Evolutionary conservation across 106 monocot species (phyloP), one percentile per base, ranked within the genome.

Genomic region (Allium fistulosum): DNA sequence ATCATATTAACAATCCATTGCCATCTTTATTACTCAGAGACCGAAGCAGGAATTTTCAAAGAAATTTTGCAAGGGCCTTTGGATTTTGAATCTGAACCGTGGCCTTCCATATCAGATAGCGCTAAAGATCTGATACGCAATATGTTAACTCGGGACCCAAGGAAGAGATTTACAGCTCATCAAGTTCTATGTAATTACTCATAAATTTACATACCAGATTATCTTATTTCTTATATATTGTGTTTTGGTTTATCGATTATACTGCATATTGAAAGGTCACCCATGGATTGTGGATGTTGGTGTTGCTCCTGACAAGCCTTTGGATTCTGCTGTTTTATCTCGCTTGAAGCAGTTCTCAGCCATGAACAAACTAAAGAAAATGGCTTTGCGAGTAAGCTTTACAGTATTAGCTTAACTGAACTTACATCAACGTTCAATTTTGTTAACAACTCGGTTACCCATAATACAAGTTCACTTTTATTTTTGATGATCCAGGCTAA

Each of bases 361-460:
- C 58, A 95, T 95, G 95, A 91, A 95, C 74, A 95, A 95, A 47
- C 85, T 95, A 13, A 91, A 95, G 69, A 95, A 95, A 71, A 95
- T 95, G 95, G 91, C 95, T 68, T 79, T 95, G 68, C 69, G 88
- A 53, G 95, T 95, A 83, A 66, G 76, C 53, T 64, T 26, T 49
- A 57, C 17, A 37, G 2, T 5, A 37, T 37, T 37, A 37, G 37
- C 37, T 37, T 37, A 37, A 37, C 37, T 37, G 37, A 37, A 37
- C 37, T 5, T 37, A 37, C 37, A 37, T 37, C 2, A 37, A 37
- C 5, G 37, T 37, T 37, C 37, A 37, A 37, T 37, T 37, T 2
- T 37, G 37, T 67, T 70, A 48, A 37, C 48, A 13, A 37, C 46
- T 37, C 37, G 37, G 5, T 37, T 37, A 37, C 37, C 37, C 37